Evolutionary conservation across 2,329 filamentous ascomycete species (phyloP).

Genomic region (Fusarium sp.): DNA sequence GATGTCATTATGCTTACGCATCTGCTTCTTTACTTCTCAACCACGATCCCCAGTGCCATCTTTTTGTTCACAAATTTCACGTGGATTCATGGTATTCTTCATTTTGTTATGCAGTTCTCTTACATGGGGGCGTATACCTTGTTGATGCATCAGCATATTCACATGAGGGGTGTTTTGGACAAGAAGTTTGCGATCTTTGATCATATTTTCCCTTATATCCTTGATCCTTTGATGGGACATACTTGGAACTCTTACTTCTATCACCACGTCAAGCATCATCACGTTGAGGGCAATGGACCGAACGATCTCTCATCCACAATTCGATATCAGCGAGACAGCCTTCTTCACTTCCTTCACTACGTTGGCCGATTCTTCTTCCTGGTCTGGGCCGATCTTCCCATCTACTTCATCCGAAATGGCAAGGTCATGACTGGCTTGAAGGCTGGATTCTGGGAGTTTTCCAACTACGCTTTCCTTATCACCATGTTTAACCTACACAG

Average conservation of each 20-base stretch:
- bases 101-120: constrained; percentile 73
- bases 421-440: constrained; percentile 66
- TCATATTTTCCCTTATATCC: constrained; percentile 75
- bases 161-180: constrained; percentile 75
- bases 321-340: constrained; percentile 77
- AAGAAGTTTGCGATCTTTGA: constrained; percentile 69
- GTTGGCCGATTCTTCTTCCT: constrained; percentile 79
- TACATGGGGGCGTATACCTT: constrained; percentile 82
- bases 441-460: constrained; percentile 70
- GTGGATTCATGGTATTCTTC: constrained; percentile 74
- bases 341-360: constrained; percentile 76
- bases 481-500: constrained; percentile 62
- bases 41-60: constrained; percentile 75
- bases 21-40: constrained; percentile 76
- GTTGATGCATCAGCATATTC: constrained; percentile 88
- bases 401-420: constrained; percentile 77
- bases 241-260: constrained; percentile 90
- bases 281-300: constrained; percentile 83
- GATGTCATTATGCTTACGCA: constrained; percentile 85
- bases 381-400: constrained; percentile 79
- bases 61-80: constrained; percentile 74
- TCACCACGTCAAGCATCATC: constrained; percentile 88
- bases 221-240: constrained; percentile 82
- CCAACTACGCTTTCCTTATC: constrained; percentile 66
- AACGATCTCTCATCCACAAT: constrained; percentile 81